Base-by-base conservation (phyloP, 108 stramenopile species). In the Asterionellopsis glacialis region DNA sequence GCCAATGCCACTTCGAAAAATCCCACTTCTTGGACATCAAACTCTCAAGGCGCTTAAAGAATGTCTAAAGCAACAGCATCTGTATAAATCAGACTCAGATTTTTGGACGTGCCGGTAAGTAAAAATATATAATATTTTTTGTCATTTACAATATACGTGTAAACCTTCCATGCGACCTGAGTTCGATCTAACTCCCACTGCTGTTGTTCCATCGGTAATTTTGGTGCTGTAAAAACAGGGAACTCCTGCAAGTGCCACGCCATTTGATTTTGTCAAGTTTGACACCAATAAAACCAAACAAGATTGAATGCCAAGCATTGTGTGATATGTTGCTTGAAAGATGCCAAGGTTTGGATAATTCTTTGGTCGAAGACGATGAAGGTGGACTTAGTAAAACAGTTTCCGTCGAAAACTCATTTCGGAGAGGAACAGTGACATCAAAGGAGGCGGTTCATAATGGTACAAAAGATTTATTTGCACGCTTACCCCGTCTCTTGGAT, bases 391-490 rank as follows among this genome's bases (percentile, higher is more conserved):
- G 73, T 47, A 76, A 77, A 51, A 73, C 75, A 11, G 72, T 83
- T 0, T 83, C 82, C 9, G 78, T 83, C 1, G 82, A 83, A 71
- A 61, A 83, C 63, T 83, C 82, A 14, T 83, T 76, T 72, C 67
- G 62, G 19, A 67, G 78, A 45, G 75, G 72, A 9, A 75, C 77
- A 13, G 0, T 73, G 14, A 47, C 18, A 45, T 70, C 59, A 7
- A 21, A 39, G 0, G 54, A 70, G 11, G 44, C 23, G 10, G 75
- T 74, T 0, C 7, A 54, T 14, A 26, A 63, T 0, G 75, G 23
- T 2, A 24, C 77, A 48, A 44, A 68, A 38, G 65, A 65, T 24
- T 41, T 83, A 33, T 68, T 51, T 52, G 12, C 9, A 1, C 57
- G 82, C n/a, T 41, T 83, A 22, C 73, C 75, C 2, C 43, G 52